A percentile compares a stretch with the other conserved stretches of the same genome.
These are phyloP conservation scores for Apophysomyces ossiformis DNA, from an alignment of 371 early-diverging fungal species.

Conservation along the genomic window DNA sequence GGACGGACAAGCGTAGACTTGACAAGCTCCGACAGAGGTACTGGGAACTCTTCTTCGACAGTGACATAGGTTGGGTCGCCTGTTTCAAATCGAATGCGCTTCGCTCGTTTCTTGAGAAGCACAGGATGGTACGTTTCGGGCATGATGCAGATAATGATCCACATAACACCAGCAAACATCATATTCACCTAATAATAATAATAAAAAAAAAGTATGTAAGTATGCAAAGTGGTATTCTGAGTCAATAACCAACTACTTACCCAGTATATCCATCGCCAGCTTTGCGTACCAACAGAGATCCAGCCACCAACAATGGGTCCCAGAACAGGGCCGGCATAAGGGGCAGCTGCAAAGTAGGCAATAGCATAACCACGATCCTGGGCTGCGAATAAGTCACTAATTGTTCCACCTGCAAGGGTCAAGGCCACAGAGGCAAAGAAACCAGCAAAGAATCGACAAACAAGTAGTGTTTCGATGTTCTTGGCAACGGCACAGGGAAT, in stretches of 20 bases:
- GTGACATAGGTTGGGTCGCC: constrained; percentile 41
- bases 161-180: constrained; percentile 45
- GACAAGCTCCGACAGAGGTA: constrained; percentile 34
- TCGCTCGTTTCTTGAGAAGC: constrained; percentile 36
- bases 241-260: constrained; percentile 20
- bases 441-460: constrained; percentile 49
- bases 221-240: neutral
- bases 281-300: constrained; percentile 42
- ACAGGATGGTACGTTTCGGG: constrained; percentile 52
- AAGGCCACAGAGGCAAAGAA: constrained; percentile 44
- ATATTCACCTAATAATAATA: constrained; percentile 42
- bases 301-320: constrained; percentile 55
- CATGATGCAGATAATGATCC: constrained; percentile 38
- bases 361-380: constrained; percentile 47
- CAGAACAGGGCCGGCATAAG: constrained; percentile 50
- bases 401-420: constrained; percentile 49
- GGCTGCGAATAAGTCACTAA: constrained; percentile 42
- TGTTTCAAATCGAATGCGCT: constrained; percentile 29
- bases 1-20: constrained; percentile 43
- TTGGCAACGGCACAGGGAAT: constrained; percentile 48
- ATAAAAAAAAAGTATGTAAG: neutral
- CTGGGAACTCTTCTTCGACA: constrained; percentile 42
- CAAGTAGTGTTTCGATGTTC: constrained; percentile 46
- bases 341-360: constrained; percentile 55
- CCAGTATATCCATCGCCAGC: constrained; percentile 57